A percentile compares a stretch with the other conserved stretches of the same genome.
phyloP scores from a whole-genome alignment of 2,329 filamentous ascomycete genomes.

The Fusarium citri region DNA sequence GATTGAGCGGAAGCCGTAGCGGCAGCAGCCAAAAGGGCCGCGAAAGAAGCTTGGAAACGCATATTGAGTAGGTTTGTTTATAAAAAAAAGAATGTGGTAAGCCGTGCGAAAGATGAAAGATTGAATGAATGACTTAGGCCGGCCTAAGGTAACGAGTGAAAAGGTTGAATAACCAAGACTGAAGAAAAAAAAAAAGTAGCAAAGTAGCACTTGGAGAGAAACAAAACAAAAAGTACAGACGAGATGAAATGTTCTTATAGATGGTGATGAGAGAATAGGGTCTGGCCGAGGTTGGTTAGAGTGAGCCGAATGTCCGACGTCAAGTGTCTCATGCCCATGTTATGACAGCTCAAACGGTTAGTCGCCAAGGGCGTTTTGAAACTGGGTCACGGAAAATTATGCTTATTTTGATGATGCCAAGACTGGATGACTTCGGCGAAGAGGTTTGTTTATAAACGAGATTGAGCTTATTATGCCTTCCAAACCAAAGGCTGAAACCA shows the following conservation, averaged over 20 bases:
- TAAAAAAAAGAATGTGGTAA: constrained; percentile 2
- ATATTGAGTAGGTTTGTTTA: not conserved
- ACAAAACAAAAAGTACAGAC: not conserved
- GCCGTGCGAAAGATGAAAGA: not conserved
- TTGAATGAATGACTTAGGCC: constrained; percentile 5
- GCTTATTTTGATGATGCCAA: constrained; percentile 2
- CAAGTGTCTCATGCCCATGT: constrained; percentile 1
- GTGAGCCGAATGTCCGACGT: not conserved
- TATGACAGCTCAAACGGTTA: constrained; percentile 1
- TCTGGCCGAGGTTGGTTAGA: not conserved
- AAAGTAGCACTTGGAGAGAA: not conserved
- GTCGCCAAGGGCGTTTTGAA: constrained; percentile 1
- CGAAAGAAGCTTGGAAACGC: constrained; percentile 5
- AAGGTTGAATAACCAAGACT: not conserved
- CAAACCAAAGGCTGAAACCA: not conserved
- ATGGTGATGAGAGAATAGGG: no score
- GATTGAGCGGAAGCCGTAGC: constrained; percentile 42
- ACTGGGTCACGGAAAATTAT: constrained; percentile 7
- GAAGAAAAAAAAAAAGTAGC: not conserved
- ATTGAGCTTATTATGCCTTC: not conserved
- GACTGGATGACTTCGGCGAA: not conserved
- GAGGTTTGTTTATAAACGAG: constrained; percentile 2
- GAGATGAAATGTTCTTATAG: constrained; percentile 5
- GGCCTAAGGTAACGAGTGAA: constrained; percentile 2
- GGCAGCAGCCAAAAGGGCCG: not conserved